Conservation (phyloP, 306 rosid genomes). For the Vachellia collinsii region DNA sequence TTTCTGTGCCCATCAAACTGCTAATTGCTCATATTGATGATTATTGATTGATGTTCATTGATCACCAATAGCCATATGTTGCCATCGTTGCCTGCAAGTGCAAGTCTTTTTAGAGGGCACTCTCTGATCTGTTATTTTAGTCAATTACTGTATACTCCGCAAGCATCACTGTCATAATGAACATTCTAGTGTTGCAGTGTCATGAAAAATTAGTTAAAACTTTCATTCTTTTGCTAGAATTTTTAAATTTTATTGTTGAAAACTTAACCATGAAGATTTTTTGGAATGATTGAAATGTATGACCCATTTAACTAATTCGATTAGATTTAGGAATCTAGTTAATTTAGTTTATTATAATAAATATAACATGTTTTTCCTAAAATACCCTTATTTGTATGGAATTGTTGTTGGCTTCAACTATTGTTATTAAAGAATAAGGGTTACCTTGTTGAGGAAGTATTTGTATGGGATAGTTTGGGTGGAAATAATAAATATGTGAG, state of each 20-base stretch:
- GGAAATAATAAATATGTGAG: too few relatives aligned
- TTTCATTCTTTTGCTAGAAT: background rate
- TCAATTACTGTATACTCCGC: background rate
- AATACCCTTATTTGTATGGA: too few relatives aligned
- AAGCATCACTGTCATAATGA: background rate
- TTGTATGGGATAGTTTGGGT: too few relatives aligned
- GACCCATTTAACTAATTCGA: background rate
- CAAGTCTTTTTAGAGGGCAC: slow-evolving; percentile 1
- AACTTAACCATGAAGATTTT: slow-evolving; percentile 2
- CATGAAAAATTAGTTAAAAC: background rate
- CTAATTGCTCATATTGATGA: background rate
- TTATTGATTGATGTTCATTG: background rate
- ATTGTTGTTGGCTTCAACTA: too few relatives aligned
- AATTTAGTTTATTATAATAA: too few relatives aligned
- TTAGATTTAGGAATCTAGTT: too few relatives aligned
- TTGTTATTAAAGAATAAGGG: too few relatives aligned
- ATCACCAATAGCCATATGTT: too few relatives aligned
- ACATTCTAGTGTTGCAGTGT: background rate
- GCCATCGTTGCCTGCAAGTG: background rate
- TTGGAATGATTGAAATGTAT: too few relatives aligned
- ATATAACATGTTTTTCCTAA: too few relatives aligned
- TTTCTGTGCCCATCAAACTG: background rate
- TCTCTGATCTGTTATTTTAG: background rate
- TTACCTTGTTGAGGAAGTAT: too few relatives aligned
- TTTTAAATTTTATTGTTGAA: background rate